phyloP scores from a whole-genome alignment of 2,329 filamentous ascomycete genomes.

The Fusarium oxysporum region DNA sequence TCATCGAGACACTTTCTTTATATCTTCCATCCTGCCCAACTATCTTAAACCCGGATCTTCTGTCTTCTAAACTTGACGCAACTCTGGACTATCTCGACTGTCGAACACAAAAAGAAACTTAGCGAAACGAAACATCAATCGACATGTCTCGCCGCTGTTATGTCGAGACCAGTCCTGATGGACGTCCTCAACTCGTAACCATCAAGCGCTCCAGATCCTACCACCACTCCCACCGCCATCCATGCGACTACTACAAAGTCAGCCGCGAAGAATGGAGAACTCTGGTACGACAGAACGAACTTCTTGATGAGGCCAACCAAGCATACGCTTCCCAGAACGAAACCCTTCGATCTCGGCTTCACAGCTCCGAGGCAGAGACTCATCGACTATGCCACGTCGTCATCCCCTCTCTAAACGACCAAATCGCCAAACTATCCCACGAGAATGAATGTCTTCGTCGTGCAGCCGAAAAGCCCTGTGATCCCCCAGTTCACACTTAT shows the following conservation, averaged over 20 bases:
- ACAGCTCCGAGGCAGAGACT: constrained; percentile 51
- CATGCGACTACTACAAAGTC: constrained; percentile 52
- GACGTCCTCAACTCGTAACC: constrained; percentile 52
- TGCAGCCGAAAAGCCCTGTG: constrained; percentile 50
- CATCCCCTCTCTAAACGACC: constrained; percentile 53
- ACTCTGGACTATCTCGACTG: background rate
- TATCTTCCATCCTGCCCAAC: constrained; percentile 10
- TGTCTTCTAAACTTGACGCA: constrained; percentile 1
- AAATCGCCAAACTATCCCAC: constrained; percentile 51
- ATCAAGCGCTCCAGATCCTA: constrained; percentile 56
- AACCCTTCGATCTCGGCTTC: constrained; percentile 52
- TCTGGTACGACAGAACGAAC: constrained; percentile 52
- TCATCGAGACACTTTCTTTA: constrained; percentile 22
- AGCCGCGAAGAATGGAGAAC: constrained; percentile 53
- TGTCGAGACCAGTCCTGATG: constrained; percentile 51
- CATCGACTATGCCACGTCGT: constrained; percentile 49
- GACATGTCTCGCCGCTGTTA: constrained; percentile 53
- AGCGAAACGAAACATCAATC: background rate
- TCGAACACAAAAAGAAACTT: background rate
- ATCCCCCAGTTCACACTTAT: constrained; percentile 31
- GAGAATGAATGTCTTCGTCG: constrained; percentile 56
- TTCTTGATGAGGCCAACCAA: constrained; percentile 52
- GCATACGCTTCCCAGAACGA: constrained; percentile 49
- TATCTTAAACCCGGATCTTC: constrained; percentile 1
- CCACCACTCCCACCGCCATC: constrained; percentile 48